Evolutionary conservation across 139 green algal genomes (phyloP).

Genomic region (Pycnococcus provasolii): DNA sequence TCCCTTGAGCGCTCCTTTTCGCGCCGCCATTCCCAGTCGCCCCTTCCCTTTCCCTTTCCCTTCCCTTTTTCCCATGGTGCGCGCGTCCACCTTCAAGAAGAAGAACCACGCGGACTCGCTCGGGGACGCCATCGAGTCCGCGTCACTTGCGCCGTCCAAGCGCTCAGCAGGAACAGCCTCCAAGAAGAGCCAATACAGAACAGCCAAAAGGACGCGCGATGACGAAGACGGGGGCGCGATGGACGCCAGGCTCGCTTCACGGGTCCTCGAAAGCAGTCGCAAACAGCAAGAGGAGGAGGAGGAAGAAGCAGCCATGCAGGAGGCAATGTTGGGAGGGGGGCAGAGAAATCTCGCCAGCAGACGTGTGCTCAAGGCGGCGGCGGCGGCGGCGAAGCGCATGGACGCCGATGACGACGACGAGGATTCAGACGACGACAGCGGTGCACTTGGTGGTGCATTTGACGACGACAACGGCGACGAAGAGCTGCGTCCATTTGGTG

Average conservation of each 20-base stretch:
- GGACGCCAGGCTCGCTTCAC: conserved; percentile 14
- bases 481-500: conserved; percentile 15
- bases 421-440: conserved; percentile 19
- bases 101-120: no score
- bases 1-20: no score
- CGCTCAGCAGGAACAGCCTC: no score
- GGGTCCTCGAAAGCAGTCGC: neutral
- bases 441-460: conserved; percentile 23
- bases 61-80: no score
- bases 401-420: conserved; percentile 26
- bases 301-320: neutral
- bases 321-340: neutral
- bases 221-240: conserved; percentile 25
- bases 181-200: no score
- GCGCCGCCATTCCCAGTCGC: no score
- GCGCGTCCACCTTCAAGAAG: no score
- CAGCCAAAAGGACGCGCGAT: conserved; percentile 1
- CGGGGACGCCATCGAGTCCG: no score
- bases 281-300: conserved; percentile 24
- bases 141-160: no score
- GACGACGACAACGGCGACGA: conserved; percentile 40
- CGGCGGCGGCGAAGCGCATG: conserved; percentile 8
- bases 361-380: neutral
- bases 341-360: conserved; percentile 6
- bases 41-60: no score